Evolutionary conservation across 441 rosid genomes (phyloP), one percentile per base, ranked within the genome.

Genomic region (Erysimum cheiri): DNA sequence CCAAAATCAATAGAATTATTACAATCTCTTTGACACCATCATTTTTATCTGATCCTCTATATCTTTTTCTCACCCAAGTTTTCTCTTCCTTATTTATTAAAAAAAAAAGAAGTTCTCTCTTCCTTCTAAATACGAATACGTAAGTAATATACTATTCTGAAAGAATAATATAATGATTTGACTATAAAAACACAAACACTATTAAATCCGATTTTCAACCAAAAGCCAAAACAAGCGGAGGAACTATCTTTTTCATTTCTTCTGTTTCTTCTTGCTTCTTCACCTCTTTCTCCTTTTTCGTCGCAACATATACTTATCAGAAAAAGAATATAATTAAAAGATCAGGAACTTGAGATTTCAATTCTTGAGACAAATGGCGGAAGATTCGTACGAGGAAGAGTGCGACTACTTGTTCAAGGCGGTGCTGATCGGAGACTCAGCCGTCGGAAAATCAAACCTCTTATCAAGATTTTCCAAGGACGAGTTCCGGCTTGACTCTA

Each of bases 371-470:
- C 13, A 15, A 4, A 74, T 75, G 78, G 74, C 70, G 0, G 78
- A 75, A 19, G 74, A 75, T 56, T 69, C 78, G 2, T 89, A 85
- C 76, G 82, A 86, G 36, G 90, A 88, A 26, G 97, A 91, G 41
- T 93, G 90, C 7, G 97, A 91, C 73, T 91, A 91, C 71, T 62
- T 91, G 66, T 91, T 91, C 81, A 91, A 91, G 83, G 83, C 88
- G 36, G 97, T 89, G 41, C 50, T 91, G 69, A 89, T 91, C 56
- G 96, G 97, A 1, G 96, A 91, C 64, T 91, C 96, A 6, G 96
- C 93, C 0, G 97, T 91, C 9, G 95, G 97, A 5, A 89, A 91
- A 80, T 87, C 97, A 26, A 91, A 91, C 70, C 82, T 91, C 22
- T 75, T 91, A 54, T 85, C 93, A 0, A 84, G 97, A 72, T 91